Evolutionary conservation across 192 early-diverging fungal genomes (phyloP).

Genomic region (Coemansia sp.): DNA sequence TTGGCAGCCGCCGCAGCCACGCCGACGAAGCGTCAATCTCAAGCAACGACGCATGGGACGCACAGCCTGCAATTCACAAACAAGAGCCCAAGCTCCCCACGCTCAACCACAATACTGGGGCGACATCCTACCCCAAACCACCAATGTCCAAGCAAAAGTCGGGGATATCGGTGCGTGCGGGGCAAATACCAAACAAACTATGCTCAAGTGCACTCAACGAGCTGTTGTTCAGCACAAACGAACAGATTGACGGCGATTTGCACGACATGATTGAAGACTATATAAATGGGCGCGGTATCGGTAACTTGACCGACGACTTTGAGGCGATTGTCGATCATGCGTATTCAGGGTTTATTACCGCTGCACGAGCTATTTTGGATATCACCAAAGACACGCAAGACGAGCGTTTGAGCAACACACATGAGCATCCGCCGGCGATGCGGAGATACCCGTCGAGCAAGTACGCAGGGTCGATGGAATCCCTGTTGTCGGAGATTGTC

Average conservation of each 20-base stretch:
- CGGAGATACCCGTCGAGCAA: slow-evolving; percentile 7
- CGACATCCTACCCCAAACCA: too few relatives aligned
- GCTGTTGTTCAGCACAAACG: slow-evolving; percentile 45
- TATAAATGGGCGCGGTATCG: slow-evolving; percentile 15
- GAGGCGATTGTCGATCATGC: slow-evolving; percentile 25
- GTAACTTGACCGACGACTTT: slow-evolving; percentile 23
- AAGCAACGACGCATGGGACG: slow-evolving; percentile 4
- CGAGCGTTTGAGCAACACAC: neutral
- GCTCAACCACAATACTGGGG: neutral
- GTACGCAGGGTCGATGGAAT: slow-evolving; percentile 19
- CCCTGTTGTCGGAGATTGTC: slow-evolving; percentile 31
- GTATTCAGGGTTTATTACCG: slow-evolving; percentile 27
- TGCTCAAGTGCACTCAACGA: slow-evolving; percentile 40
- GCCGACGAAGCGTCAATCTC: neutral
- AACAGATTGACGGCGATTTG: slow-evolving; percentile 26
- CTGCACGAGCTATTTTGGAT: slow-evolving; percentile 25
- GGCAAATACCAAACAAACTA: slow-evolving; percentile 10
- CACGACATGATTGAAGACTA: slow-evolving; percentile 28
- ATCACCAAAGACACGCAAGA: slow-evolving; percentile 9
- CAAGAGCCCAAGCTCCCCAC: neutral
- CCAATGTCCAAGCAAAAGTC: neutral
- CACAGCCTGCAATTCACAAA: neutral
- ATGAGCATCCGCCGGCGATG: neutral
- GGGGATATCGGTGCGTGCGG: slow-evolving; percentile 11
- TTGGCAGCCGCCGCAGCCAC: slow-evolving; percentile 32